phyloP scores from a whole-genome alignment of 2,329 filamentous ascomycete species.

The Talaromyces sp. region DNA sequence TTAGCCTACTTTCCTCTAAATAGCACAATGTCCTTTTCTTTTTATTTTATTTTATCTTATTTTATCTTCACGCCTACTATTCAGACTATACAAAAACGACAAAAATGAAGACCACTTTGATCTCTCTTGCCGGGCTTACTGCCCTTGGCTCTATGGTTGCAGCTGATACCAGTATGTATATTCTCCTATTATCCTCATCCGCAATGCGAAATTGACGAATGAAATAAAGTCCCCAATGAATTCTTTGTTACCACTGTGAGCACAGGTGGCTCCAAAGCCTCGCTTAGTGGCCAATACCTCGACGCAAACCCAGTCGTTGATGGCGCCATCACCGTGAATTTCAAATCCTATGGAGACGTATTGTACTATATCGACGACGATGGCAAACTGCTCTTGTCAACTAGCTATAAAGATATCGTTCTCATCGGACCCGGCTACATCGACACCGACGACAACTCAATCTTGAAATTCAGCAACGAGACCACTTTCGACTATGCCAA shows the following conservation, averaged over 20 bases:
- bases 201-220: neutral
- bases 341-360: neutral
- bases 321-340: neutral
- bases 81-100: too few species aligned
- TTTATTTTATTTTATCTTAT: too few species aligned
- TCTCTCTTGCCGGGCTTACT: neutral
- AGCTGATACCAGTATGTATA: neutral
- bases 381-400: neutral
- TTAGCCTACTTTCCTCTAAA: too few species aligned
- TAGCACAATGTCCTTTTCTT: too few species aligned
- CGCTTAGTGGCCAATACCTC: neutral
- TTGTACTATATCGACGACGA: neutral
- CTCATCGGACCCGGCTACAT: neutral
- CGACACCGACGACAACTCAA: neutral
- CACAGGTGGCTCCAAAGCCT: neutral
- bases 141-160: neutral
- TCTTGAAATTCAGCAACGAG: neutral
- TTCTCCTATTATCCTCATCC: neutral
- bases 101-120: neutral
- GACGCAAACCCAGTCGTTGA: neutral
- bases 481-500: neutral
- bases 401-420: neutral
- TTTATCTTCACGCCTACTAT: too few species aligned
- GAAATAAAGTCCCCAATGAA: neutral
- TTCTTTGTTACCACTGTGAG: neutral